A percentile compares a stretch with the other conserved stretches of the same genome.
These are phyloP conservation scores for Pisolithus albus DNA, from an alignment of 768 basidiomycete species.

Conservation along the genomic window DNA sequence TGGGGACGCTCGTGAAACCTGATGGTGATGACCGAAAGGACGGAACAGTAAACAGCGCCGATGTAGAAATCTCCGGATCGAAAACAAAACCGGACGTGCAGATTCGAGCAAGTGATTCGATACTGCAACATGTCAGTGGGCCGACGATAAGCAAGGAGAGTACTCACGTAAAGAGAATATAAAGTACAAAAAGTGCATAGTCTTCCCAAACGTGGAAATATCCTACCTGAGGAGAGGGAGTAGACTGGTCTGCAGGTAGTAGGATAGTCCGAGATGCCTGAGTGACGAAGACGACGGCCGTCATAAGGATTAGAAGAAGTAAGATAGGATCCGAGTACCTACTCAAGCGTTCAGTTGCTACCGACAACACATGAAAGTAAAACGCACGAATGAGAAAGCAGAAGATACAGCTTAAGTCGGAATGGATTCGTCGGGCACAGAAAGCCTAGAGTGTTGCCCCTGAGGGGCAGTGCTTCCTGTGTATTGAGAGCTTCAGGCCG, in stretches of 20 bases:
- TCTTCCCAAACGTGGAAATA: constrained; percentile 93
- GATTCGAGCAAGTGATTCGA: constrained; percentile 85
- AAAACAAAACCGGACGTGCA: constrained; percentile 84
- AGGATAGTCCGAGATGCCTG: constrained; percentile 65
- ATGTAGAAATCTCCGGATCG: constrained; percentile 66
- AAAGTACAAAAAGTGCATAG: constrained; percentile 74
- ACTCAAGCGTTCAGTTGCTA: constrained; percentile 2
- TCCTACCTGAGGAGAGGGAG: constrained; percentile 45
- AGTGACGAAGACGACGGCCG: constrained; percentile 74
- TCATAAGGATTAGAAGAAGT: constrained; percentile 74
- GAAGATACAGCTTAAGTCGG: constrained; percentile 55
- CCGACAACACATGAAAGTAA: not conserved
- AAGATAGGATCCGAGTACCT: constrained; percentile 87
- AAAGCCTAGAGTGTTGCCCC: constrained; percentile 73
- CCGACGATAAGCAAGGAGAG: not conserved
- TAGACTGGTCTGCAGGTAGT: constrained; percentile 37
- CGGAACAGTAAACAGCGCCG: constrained; percentile 39
- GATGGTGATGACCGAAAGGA: constrained; percentile 19
- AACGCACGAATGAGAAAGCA: constrained; percentile 68
- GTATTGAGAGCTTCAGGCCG: constrained; percentile 33
- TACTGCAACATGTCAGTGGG: constrained; percentile 31
- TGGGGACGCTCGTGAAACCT: constrained; percentile 20
- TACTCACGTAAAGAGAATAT: constrained; percentile 79
- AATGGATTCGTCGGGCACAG: constrained; percentile 64
- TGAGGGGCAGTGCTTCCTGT: constrained; percentile 43